Conservation (phyloP, 257 asterid genomes). For the Solanum infundibuliforme region DNA sequence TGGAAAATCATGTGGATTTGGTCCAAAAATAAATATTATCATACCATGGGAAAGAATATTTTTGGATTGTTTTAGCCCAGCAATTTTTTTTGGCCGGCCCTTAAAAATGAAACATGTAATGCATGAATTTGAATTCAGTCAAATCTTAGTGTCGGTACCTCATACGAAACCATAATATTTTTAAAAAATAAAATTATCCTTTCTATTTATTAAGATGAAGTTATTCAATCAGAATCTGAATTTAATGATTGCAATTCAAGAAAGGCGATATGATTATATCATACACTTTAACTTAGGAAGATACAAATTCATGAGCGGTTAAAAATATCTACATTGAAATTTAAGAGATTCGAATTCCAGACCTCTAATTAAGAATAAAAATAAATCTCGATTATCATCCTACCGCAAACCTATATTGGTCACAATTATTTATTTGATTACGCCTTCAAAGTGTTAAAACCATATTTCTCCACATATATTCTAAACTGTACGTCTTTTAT, state of each 20-base stretch:
- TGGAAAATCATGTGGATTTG: not conserved
- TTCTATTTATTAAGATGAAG: no score
- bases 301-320: not conserved
- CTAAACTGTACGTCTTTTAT: no score
- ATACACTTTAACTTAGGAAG: no score
- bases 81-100: not conserved
- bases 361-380: no score
- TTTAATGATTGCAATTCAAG: no score
- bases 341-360: not conserved
- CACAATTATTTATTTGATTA: not conserved
- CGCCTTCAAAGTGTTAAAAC: not conserved
- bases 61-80: not conserved
- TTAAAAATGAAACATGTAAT: not conserved
- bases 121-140: not conserved
- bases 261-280: no score
- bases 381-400: no score
- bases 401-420: no score
- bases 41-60: not conserved
- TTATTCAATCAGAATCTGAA: no score
- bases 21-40: not conserved
- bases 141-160: fast-evolving
- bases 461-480: not conserved
- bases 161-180: no score
- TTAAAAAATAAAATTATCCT: no score
- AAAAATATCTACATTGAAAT: not conserved